These are phyloP conservation scores for Nakazawaea anatomiae DNA, from an alignment of 805 yeast species.

Conservation along the genomic window DNA sequence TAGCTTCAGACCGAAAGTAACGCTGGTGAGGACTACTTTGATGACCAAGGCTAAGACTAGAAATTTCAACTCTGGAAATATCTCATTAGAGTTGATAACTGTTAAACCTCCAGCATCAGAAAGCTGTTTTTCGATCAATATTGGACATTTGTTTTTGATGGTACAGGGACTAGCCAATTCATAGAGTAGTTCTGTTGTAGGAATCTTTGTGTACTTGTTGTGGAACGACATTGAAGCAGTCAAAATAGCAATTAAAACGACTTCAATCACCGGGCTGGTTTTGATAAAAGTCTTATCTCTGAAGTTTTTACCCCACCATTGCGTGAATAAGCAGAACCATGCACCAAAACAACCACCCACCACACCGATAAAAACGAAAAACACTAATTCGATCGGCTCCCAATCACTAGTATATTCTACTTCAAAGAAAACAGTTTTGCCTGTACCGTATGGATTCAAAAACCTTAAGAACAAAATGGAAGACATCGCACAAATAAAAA, in stretches of 20 bases:
- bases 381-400: conserved; percentile 40
- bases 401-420: conserved; percentile 45
- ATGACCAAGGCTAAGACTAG: conserved; percentile 36
- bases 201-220: conserved; percentile 43
- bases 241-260: conserved; percentile 33
- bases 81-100: conserved; percentile 17
- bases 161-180: conserved; percentile 48
- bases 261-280: conserved; percentile 37
- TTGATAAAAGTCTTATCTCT: conserved; percentile 27
- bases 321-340: conserved; percentile 36
- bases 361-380: conserved; percentile 41
- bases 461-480: conserved; percentile 47
- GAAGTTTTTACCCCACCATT: conserved; percentile 39
- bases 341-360: conserved; percentile 54
- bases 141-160: conserved; percentile 17
- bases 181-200: conserved; percentile 42
- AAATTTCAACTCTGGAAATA: conserved; percentile 25
- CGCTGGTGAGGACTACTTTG: conserved; percentile 39
- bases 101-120: conserved; percentile 6
- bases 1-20: conserved; percentile 52
- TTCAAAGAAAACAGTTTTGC: conserved; percentile 50
- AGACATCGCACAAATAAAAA: conserved; percentile 50
- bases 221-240: conserved; percentile 43
- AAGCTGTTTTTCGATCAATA: conserved; percentile 15
- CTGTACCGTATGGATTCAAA: conserved; percentile 54